Conservation (phyloP, 257 asterid genomes). For the Solanum pimpinellifolium region DNA sequence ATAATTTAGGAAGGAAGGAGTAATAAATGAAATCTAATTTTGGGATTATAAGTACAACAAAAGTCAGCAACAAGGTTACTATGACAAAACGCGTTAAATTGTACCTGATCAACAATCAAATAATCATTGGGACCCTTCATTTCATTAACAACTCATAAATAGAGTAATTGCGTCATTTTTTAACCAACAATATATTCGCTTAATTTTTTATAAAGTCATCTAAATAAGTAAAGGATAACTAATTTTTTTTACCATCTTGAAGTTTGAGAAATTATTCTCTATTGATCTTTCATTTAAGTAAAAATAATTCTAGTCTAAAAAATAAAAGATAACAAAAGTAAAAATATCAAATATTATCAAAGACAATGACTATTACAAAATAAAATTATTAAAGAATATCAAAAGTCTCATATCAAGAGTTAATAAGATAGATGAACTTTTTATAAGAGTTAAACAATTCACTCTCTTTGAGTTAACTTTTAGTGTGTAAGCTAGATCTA, state of each 20-base stretch:
- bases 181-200: background rate
- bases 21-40: background rate
- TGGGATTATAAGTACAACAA: background rate
- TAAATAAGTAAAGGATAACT: too few relatives aligned
- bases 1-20: background rate
- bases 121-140: conserved; percentile 11
- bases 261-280: background rate
- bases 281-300: too few relatives aligned
- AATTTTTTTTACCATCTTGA: too few relatives aligned
- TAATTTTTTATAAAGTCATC: background rate
- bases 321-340: too few relatives aligned
- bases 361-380: background rate
- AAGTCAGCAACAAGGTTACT: background rate
- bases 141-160: background rate
- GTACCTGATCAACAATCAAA: conserved; percentile 11
- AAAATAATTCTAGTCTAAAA: too few relatives aligned
- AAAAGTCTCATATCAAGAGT: too few relatives aligned
- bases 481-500: too few relatives aligned
- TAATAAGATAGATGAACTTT: too few relatives aligned
- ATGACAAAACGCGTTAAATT: conserved; percentile 4
- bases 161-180: background rate
- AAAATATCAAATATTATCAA: background rate
- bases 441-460: too few relatives aligned
- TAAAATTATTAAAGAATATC: too few relatives aligned
- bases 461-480: too few relatives aligned